These are phyloP conservation scores for Rhinocladiella similis DNA, from an alignment of 2,329 filamentous ascomycete species.

Conservation along the genomic window DNA sequence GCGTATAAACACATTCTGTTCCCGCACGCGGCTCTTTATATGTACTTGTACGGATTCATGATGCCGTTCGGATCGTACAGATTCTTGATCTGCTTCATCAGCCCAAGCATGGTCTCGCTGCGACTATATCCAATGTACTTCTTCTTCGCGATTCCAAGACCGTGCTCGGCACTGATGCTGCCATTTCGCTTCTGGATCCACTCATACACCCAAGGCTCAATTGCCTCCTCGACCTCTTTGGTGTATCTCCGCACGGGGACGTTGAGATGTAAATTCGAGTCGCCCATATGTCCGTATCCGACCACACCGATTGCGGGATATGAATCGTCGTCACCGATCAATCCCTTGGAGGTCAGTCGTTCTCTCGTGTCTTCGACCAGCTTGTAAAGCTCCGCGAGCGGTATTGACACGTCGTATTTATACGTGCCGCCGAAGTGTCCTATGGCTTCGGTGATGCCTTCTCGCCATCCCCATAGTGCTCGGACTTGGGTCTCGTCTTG, in stretches of 20 bases:
- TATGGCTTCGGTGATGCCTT: conserved; percentile 86
- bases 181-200: conserved; percentile 88
- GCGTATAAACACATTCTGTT: conserved; percentile 12
- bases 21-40: conserved; percentile 39
- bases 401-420: conserved; percentile 98
- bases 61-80: conserved; percentile 96
- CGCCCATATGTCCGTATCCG: conserved; percentile 97
- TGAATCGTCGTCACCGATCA: conserved; percentile 73
- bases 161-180: conserved; percentile 96
- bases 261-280: conserved; percentile 93
- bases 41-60: conserved; percentile 99
- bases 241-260: conserved; percentile 80
- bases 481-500: conserved; percentile 89
- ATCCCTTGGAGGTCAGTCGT: conserved; percentile 69
- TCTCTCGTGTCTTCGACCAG: conserved; percentile 83
- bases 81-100: conserved; percentile 96
- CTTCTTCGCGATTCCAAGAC: conserved; percentile 92
- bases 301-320: conserved; percentile 85
- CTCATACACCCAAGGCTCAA: conserved; percentile 97
- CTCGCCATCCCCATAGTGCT: conserved; percentile 86
- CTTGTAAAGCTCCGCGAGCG: conserved; percentile 79
- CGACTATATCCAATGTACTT: conserved; percentile 92
- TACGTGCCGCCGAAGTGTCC: conserved; percentile 93
- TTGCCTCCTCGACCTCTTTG: conserved; percentile 77
- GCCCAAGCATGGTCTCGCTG: conserved; percentile 76